Evolutionary conservation across 2,329 filamentous ascomycete species (phyloP).

Genomic region (Calonectria fujianensis): DNA sequence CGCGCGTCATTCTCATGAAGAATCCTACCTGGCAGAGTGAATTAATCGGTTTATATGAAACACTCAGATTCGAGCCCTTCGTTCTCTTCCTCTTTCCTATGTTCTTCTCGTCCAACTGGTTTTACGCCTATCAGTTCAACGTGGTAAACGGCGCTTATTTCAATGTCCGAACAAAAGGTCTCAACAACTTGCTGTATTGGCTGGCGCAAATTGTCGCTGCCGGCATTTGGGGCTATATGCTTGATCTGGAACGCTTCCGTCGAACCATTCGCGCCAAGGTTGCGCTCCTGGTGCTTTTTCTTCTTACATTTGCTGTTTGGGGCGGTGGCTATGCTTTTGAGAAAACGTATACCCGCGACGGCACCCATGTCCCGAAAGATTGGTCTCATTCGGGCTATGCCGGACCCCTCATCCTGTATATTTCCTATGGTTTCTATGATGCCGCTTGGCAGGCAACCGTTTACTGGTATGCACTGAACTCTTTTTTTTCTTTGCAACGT

Average conservation of each 20-base stretch:
- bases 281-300: conserved; percentile 77
- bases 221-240: conserved; percentile 80
- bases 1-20: conserved; percentile 90
- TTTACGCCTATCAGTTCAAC: conserved; percentile 88
- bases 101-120: conserved; percentile 90
- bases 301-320: conserved; percentile 86
- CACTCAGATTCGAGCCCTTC: conserved; percentile 80
- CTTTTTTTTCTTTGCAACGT: conserved; percentile 31
- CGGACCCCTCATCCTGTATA: conserved; percentile 90
- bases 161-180: conserved; percentile 82
- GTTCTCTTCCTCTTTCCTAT: conserved; percentile 85
- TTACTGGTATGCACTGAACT: conserved; percentile 84
- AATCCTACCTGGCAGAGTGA: conserved; percentile 91
- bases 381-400: conserved; percentile 81
- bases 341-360: conserved; percentile 54
- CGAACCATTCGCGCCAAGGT: conserved; percentile 81
- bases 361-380: conserved; percentile 65
- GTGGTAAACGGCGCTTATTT: conserved; percentile 82
- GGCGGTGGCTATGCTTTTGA: conserved; percentile 89
- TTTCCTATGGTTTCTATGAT: conserved; percentile 93
- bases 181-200: conserved; percentile 84
- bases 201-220: conserved; percentile 86
- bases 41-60: conserved; percentile 84
- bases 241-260: conserved; percentile 77
- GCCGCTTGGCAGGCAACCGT: conserved; percentile 92